Conservation (phyloP, 768 basidiomycete species). For the Trametes cingulata region DNA sequence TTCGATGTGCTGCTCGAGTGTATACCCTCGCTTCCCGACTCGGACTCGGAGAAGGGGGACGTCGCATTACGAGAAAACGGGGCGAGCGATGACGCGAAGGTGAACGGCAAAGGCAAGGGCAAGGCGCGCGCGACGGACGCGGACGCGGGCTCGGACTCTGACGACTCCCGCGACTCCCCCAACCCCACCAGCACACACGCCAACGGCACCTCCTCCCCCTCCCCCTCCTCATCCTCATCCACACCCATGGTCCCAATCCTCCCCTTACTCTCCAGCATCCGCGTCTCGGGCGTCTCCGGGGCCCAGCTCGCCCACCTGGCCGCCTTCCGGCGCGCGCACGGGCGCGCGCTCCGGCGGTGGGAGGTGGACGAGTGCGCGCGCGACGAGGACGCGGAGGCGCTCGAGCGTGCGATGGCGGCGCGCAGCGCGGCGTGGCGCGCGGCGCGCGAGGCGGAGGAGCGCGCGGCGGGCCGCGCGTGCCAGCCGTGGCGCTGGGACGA, state of each 20-base stretch:
- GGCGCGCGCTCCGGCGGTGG: slow-evolving; percentile 21
- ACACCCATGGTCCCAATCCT: slow-evolving; percentile 12
- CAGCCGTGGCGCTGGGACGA: slow-evolving; percentile 22
- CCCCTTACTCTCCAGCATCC: slow-evolving; percentile 22
- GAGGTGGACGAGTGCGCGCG: slow-evolving; percentile 24
- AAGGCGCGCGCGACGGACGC: slow-evolving; percentile 2
- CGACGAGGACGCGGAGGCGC: slow-evolving; percentile 20
- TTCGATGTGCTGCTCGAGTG: slow-evolving; percentile 20
- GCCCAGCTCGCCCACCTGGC: slow-evolving; percentile 15
- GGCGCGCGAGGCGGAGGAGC: not conserved
- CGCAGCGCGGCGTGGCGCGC: slow-evolving; percentile 10
- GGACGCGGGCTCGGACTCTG: not conserved
- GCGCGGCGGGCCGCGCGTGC: not conserved
- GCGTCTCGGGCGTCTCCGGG: slow-evolving; percentile 19
- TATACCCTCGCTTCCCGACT: not conserved
- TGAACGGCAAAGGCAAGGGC: slow-evolving; percentile 4
- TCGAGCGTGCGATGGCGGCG: slow-evolving; percentile 5
- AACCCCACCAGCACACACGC: too few relatives aligned
- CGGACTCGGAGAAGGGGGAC: too few relatives aligned
- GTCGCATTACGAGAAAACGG: not conserved
- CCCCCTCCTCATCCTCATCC: too few relatives aligned
- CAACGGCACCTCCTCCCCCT: too few relatives aligned
- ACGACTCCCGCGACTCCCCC: too few relatives aligned
- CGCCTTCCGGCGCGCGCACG: slow-evolving; percentile 16
- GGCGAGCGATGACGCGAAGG: not conserved